phyloP scores from a whole-genome alignment of 2,329 filamentous ascomycete genomes.

The Botryotinia globosa region DNA sequence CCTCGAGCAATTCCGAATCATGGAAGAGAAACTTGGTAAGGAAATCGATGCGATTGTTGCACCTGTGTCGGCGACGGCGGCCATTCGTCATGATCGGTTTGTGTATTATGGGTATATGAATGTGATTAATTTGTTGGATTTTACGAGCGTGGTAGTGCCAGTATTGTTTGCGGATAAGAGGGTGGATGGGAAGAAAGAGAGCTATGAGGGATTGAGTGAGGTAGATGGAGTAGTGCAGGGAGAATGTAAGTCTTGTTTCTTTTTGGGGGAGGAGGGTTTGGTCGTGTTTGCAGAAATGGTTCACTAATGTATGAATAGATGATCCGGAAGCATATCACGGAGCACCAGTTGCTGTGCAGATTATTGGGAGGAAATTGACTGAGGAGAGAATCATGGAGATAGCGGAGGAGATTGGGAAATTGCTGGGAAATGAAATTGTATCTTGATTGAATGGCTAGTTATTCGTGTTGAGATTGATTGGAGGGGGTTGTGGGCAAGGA shows the following conservation, averaged over 20 bases:
- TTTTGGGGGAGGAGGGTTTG: neutral
- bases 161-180: constrained; percentile 44
- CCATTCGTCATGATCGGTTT: constrained; percentile 34
- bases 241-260: constrained; percentile 30
- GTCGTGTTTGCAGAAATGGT: neutral
- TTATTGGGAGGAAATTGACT: constrained; percentile 32
- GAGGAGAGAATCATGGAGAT: constrained; percentile 39
- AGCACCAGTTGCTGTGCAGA: constrained; percentile 34
- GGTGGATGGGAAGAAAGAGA: constrained; percentile 35
- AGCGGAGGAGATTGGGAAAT: constrained; percentile 38
- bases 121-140: constrained; percentile 34
- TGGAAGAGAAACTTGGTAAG: constrained; percentile 32
- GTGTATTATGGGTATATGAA: constrained; percentile 32
- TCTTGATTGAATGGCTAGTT: constrained; percentile 10
- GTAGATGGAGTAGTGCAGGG: constrained; percentile 31
- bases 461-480: neutral
- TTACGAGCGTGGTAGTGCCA: constrained; percentile 44
- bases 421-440: constrained; percentile 38
- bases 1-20: constrained; percentile 37
- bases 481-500: neutral
- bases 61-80: constrained; percentile 38
- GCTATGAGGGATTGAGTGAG: constrained; percentile 27
- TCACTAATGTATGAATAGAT: constrained; percentile 30
- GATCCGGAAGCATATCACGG: constrained; percentile 33
- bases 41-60: constrained; percentile 39